Evolutionary conservation across 2,329 filamentous ascomycete species (phyloP), one percentile per base, ranked within the genome.

Genomic region (Ambrosiella beaveri): DNA sequence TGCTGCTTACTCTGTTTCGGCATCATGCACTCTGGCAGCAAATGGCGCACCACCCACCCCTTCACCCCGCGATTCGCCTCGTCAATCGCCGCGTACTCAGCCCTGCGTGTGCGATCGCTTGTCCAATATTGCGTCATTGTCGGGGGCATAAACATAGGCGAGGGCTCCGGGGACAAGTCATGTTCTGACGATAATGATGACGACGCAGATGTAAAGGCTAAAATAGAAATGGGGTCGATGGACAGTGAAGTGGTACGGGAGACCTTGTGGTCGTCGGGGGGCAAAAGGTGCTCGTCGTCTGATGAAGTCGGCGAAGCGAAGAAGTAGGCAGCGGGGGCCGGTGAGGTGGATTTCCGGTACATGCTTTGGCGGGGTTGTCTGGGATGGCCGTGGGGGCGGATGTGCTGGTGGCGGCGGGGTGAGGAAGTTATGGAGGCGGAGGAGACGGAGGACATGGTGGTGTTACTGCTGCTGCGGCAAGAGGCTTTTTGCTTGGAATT

Each of bases 11-110:
- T 70, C 39, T 71, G 70, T 54, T 71, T 71, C 11, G 79, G 75
- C 1, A 79, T 68, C 58, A 84, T 76, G 67, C 80, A 84, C 61
- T 81, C 78, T 0, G 81, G 81, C 2, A 84, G 71, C 7, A 83
- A 66, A 63, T 77, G 72, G 49, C 75, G 73, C 65, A 76, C 71
- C 39, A 82, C 64, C 76, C 81, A 84, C 11, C 80, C 81, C 62
- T 75, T 75, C 37, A 84, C 71, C 3, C 81, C 81, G 1, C 73
- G 72, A 40, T 74, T 76, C 1, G 80, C 79, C 0, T 80, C 79
- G 54, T 84, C 81, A 45, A 84, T 84, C 58, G 81, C 81, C 0
- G 80, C 81, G 63, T 84, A 84, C 69, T 84, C 81, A 2, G 82
- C 71, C 9, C 79, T 73, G 2, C 81, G 74, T 0, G 80, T 83